A percentile compares a stretch with the other conserved stretches of the same genome.
These are phyloP conservation scores for Alternaria incomplexa DNA, from an alignment of 2,329 filamentous ascomycete species.

Conservation along the genomic window DNA sequence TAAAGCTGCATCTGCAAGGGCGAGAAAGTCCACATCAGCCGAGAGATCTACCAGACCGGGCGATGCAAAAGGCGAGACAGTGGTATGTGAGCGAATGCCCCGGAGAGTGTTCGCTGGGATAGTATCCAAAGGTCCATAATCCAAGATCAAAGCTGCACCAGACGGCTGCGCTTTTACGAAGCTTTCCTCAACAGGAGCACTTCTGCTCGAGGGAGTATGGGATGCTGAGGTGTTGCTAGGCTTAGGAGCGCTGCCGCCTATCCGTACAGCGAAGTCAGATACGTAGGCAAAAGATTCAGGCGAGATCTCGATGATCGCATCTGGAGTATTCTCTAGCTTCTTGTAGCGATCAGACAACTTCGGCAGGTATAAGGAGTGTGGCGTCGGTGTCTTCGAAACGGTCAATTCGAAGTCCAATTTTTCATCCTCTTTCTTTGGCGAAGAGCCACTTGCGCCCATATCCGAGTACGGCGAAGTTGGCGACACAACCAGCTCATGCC, in stretches of 20 bases:
- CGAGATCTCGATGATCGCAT: constrained; percentile 84
- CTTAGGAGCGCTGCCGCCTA: constrained; percentile 68
- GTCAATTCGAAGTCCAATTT: constrained; percentile 86
- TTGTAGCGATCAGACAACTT: constrained; percentile 81
- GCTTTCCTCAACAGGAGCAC: constrained; percentile 14
- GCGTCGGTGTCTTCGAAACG: constrained; percentile 74
- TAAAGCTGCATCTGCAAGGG: constrained; percentile 81
- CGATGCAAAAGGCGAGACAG: constrained; percentile 77
- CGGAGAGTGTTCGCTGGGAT: constrained; percentile 89
- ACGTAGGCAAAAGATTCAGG: constrained; percentile 84
- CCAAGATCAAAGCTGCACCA: constrained; percentile 91
- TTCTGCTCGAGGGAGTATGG: constrained; percentile 50
- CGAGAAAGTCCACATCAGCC: constrained; percentile 92
- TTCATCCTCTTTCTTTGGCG: constrained; percentile 24
- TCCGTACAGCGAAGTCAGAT: constrained; percentile 80
- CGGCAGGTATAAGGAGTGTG: constrained; percentile 84
- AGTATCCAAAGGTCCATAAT: constrained; percentile 82
- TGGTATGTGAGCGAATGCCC: constrained; percentile 79
- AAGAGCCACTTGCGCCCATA: constrained; percentile 42
- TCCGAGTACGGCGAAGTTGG: constrained; percentile 48
- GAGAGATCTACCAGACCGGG: constrained; percentile 87
- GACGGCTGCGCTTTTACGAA: constrained; percentile 67
- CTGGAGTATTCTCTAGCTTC: constrained; percentile 69
- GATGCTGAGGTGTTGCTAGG: constrained; percentile 14
- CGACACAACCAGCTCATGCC: constrained; percentile 54